Conservation (phyloP, 352 stramenopile genomes). For the Globisporangium recalcitrans region DNA sequence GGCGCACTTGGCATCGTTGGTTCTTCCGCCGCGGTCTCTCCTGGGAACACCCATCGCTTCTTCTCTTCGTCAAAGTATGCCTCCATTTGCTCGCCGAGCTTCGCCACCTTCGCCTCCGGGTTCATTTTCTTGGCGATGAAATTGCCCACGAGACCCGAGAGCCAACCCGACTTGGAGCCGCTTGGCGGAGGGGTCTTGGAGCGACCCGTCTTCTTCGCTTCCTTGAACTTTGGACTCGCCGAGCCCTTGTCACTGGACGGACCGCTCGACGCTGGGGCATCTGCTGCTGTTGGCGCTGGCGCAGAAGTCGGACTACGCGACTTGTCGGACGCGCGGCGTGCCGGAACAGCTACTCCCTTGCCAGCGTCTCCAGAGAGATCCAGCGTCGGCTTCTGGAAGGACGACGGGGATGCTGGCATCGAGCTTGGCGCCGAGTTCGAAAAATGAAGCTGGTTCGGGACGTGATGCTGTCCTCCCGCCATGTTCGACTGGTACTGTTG, state of each 20-base stretch:
- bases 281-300: neutral
- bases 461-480: neutral
- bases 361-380: constrained; percentile 43
- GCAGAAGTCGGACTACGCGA: constrained; percentile 11
- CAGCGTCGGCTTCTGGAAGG: constrained; percentile 37
- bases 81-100: constrained; percentile 73
- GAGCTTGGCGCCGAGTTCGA: constrained; percentile 18
- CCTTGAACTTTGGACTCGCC: constrained; percentile 60
- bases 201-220: constrained; percentile 47
- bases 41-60: constrained; percentile 87
- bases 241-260: constrained; percentile 72
- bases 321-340: constrained; percentile 10
- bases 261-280: constrained; percentile 16
- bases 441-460: constrained; percentile 8
- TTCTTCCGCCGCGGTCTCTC: constrained; percentile 63
- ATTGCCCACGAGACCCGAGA: constrained; percentile 35
- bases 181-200: constrained; percentile 82
- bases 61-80: constrained; percentile 78
- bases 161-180: constrained; percentile 56
- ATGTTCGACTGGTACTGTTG: constrained; percentile 25
- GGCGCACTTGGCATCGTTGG: constrained; percentile 57
- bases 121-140: constrained; percentile 80
- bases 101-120: constrained; percentile 75
- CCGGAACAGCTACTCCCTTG: constrained; percentile 14
- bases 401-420: constrained; percentile 17